Evolutionary conservation across 2,329 filamentous ascomycete species (phyloP).

Genomic region (Lasiodiplodia theobromae): DNA sequence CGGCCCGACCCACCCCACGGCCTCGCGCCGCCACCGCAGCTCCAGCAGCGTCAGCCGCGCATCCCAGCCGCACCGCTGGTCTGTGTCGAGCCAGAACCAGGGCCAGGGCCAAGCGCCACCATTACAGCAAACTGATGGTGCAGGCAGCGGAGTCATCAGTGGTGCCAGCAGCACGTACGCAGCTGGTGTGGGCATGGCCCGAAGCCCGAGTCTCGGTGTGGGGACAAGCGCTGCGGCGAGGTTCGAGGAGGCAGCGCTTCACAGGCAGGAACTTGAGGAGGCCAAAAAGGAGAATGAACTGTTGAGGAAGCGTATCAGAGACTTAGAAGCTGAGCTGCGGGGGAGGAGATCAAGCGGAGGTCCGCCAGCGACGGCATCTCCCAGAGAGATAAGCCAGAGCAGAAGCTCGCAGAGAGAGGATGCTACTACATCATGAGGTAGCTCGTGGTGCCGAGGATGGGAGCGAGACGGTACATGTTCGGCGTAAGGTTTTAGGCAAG

Average conservation of each 20-base stretch:
- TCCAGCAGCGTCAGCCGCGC: slow-evolving; percentile 56
- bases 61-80: slow-evolving; percentile 42
- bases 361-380: slow-evolving; percentile 33
- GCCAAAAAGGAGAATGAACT: slow-evolving; percentile 59
- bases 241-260: slow-evolving; percentile 53
- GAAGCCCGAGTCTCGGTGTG: slow-evolving; percentile 23
- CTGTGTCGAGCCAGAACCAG: slow-evolving; percentile 41
- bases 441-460: not conserved
- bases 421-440: not conserved
- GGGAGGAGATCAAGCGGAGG: slow-evolving; percentile 39
- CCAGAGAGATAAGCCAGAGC: slow-evolving; percentile 24
- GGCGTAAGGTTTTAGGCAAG: slow-evolving; percentile 5
- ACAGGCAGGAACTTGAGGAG: slow-evolving; percentile 55
- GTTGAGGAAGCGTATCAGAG: slow-evolving; percentile 55
- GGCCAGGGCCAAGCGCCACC: slow-evolving; percentile 31
- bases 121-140: slow-evolving; percentile 8
- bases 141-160: slow-evolving; percentile 10
- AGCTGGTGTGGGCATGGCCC: slow-evolving; percentile 18
- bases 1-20: slow-evolving; percentile 60
- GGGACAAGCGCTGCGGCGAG: slow-evolving; percentile 32
- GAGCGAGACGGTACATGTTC: not conserved
- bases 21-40: slow-evolving; percentile 63
- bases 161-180: slow-evolving; percentile 26
- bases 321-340: slow-evolving; percentile 50
- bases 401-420: not conserved